These are phyloP conservation scores for Boletus rufocinnamomeus DNA, from an alignment of 768 basidiomycete genomes.

Conservation along the genomic window DNA sequence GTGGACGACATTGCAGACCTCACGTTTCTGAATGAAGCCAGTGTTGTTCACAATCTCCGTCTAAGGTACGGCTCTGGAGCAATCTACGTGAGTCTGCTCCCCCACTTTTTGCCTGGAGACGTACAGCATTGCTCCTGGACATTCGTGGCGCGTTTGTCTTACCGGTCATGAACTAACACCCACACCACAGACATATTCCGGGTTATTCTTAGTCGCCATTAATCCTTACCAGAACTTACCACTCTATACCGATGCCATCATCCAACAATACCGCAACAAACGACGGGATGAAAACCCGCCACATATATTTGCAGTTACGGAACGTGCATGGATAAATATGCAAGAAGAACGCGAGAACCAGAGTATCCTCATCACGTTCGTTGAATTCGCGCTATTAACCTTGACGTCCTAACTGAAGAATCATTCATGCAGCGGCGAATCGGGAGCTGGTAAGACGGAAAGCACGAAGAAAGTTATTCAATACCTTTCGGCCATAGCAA, in stretches of 20 bases:
- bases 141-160: slow-evolving; percentile 7
- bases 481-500: slow-evolving; percentile 95
- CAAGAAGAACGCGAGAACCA: slow-evolving; percentile 96
- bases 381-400: slow-evolving; percentile 18
- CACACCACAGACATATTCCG: slow-evolving; percentile 77
- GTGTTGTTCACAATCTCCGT: slow-evolving; percentile 96
- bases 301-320: slow-evolving; percentile 96
- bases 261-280: slow-evolving; percentile 88
- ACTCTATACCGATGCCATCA: slow-evolving; percentile 84
- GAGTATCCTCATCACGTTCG: slow-evolving; percentile 96
- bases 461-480: slow-evolving; percentile 99
- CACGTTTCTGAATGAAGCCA: slow-evolving; percentile 97
- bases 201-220: slow-evolving; percentile 96
- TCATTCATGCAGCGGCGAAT: slow-evolving; percentile 76
- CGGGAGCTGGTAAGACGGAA: slow-evolving; percentile 98
- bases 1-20: slow-evolving; percentile 98
- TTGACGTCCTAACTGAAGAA: slow-evolving; percentile 13
- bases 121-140: slow-evolving; percentile 4
- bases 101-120: slow-evolving; percentile 2
- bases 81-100: slow-evolving; percentile 73
- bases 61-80: slow-evolving; percentile 87
- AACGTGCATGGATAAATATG: slow-evolving; percentile 98
- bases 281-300: slow-evolving; percentile 92
- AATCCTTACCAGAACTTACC: slow-evolving; percentile 95
- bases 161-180: slow-evolving; percentile 15